Evolutionary conservation across 371 early-diverging fungal species (phyloP).

Genomic region (Mortierella sp.): DNA sequence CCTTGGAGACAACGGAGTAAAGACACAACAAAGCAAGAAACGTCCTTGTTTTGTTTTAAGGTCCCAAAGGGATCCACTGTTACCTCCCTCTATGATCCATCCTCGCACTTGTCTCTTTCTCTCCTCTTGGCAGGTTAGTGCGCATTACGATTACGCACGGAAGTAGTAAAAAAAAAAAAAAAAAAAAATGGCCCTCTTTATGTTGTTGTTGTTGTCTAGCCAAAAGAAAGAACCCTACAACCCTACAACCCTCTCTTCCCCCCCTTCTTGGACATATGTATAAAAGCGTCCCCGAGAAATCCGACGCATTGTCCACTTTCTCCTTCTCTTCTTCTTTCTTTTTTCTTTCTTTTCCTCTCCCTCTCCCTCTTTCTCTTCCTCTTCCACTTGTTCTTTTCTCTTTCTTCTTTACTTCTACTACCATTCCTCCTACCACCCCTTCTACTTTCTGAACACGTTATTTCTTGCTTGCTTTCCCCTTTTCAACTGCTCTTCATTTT

Average conservation of each 20-base stretch:
- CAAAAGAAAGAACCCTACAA: background rate
- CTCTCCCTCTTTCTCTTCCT: background rate
- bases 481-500: background rate
- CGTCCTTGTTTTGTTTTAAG: background rate
- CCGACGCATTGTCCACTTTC: conserved; percentile 23
- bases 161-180: background rate
- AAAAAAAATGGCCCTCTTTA: background rate
- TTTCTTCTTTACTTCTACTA: background rate
- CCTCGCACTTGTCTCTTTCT: background rate
- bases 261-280: background rate
- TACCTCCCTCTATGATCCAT: background rate
- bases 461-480: background rate
- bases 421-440: background rate
- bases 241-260: background rate
- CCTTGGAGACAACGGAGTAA: background rate
- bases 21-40: background rate
- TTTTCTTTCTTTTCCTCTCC: background rate
- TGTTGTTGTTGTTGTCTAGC: background rate
- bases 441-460: background rate
- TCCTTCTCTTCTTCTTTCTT: background rate
- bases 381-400: background rate
- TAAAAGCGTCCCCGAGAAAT: conserved; percentile 8
- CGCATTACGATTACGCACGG: conserved; percentile 13
- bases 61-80: background rate
- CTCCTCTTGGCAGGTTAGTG: background rate